Evolutionary conservation across 1,284 basidiomycete species (phyloP), one percentile per base, ranked within the genome.

Genomic region (Irpex rosettiformis): DNA sequence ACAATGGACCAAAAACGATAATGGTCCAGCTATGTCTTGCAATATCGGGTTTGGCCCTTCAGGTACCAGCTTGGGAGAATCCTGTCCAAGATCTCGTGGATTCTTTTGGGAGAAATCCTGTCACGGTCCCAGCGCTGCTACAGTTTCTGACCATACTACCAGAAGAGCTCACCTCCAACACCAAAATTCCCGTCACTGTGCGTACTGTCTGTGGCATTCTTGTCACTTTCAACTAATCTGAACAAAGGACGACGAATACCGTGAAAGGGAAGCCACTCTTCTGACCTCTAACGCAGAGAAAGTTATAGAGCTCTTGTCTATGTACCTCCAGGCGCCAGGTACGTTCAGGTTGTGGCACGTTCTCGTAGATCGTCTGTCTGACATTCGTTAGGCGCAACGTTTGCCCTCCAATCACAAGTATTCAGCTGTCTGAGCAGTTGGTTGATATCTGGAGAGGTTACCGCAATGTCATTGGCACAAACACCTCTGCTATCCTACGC

Each of bases 301-400:
- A 67, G 85, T 98, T 7, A 72, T 98, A 52, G 84, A 88, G 55
- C 74, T 98, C 54, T 77, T 99, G 61, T 79, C 88, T 2, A 86
- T 98, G 86, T 99, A 99, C 70, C 84, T 96, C 37, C 88, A 90
- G 67, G 96, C 96, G 1, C 70, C 83, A 64, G 96, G 96, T 94
- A 68, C 63, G 88, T 71, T 24, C 7, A 16, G 10, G 21, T n/a
- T 45, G 18, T 28, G 48, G 22, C 48, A 11, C 25, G 52, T 52
- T 28, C 55, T n/a, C 21, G 3, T 37, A 22, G 28, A 57, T 40
- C 33, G 16, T 16, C 55, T 18, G 51, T 37, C 57, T 52, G 29
- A 24, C 21, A 45, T 43, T 47, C 56, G 45, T 13, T 67, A 96
- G 95, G 96, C 55, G 85, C 96, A 45, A 97, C 95, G 1, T 68